These are phyloP conservation scores for Rhynchospora tenuis DNA, from an alignment of 176 grass and related monocot species.

Conservation along the genomic window DNA sequence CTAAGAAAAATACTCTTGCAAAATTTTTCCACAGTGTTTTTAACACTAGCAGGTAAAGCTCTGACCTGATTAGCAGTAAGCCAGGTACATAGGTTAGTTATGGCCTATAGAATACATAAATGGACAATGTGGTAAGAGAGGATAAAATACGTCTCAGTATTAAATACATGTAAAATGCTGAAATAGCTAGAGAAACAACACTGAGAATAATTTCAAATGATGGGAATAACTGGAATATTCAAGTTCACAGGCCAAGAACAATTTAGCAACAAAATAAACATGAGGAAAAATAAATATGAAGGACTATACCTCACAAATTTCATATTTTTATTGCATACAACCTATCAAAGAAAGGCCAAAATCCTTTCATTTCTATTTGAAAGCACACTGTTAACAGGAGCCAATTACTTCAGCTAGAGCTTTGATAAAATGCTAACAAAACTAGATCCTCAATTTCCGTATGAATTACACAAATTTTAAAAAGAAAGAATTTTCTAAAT, in stretches of 20 bases:
- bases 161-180: neutral
- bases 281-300: neutral
- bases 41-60: neutral
- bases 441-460: neutral
- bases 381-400: neutral
- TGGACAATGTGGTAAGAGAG: neutral
- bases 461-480: neutral
- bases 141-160: neutral
- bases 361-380: neutral
- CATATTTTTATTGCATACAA: constrained; percentile 10
- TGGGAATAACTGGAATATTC: neutral
- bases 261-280: neutral
- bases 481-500: constrained; percentile 10
- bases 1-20: neutral
- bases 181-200: neutral
- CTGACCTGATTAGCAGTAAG: neutral
- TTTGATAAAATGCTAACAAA: constrained; percentile 1
- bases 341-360: neutral
- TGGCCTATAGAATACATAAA: neutral
- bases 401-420: neutral
- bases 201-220: neutral
- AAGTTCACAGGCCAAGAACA: neutral
- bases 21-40: no score
- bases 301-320: neutral
- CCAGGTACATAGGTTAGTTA: neutral